A percentile compares a stretch with the other conserved stretches of the same genome.
These are phyloP conservation scores for Penicillium pulvis DNA, from an alignment of 495 filamentous ascomycete genomes.

Conservation along the genomic window DNA sequence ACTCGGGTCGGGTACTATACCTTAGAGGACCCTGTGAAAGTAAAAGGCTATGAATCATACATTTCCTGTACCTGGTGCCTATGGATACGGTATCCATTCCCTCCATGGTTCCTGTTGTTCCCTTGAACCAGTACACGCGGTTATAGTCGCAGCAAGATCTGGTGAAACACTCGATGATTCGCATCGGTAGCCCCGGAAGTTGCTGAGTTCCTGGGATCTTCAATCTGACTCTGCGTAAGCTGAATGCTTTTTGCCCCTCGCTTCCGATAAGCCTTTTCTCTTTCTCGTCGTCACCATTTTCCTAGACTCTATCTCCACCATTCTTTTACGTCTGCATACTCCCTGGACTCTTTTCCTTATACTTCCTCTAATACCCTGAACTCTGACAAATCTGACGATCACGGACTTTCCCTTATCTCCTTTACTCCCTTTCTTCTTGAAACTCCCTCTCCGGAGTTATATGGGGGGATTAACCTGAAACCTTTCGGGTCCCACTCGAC, in stretches of 20 bases:
- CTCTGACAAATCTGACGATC: no score
- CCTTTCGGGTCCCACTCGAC: slow-evolving; percentile 17
- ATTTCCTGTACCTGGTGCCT: slow-evolving; percentile 30
- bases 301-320: slow-evolving; percentile 1
- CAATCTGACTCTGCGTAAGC: slow-evolving; percentile 15
- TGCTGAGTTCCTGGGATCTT: slow-evolving; percentile 20
- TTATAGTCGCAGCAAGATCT: slow-evolving; percentile 22
- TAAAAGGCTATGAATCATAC: slow-evolving; percentile 19
- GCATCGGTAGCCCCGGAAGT: slow-evolving; percentile 34
- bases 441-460: background rate
- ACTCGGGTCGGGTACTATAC: slow-evolving; percentile 14
- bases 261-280: slow-evolving; percentile 32
- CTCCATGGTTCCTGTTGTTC: background rate
- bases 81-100: slow-evolving; percentile 1
- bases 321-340: slow-evolving; percentile 1
- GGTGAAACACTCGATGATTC: slow-evolving; percentile 34
- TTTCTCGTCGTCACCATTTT: slow-evolving; percentile 31
- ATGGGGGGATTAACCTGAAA: slow-evolving; percentile 16
- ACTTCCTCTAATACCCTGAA: background rate
- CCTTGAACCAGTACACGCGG: slow-evolving; percentile 2
- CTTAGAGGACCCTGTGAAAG: background rate
- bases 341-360: background rate
- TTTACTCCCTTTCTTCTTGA: background rate
- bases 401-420: background rate
- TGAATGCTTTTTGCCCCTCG: slow-evolving; percentile 25